Evolutionary conservation across 2,329 filamentous ascomycete genomes (phyloP), one percentile per base, ranked within the genome.

Genomic region (Pezicula carpinea): DNA sequence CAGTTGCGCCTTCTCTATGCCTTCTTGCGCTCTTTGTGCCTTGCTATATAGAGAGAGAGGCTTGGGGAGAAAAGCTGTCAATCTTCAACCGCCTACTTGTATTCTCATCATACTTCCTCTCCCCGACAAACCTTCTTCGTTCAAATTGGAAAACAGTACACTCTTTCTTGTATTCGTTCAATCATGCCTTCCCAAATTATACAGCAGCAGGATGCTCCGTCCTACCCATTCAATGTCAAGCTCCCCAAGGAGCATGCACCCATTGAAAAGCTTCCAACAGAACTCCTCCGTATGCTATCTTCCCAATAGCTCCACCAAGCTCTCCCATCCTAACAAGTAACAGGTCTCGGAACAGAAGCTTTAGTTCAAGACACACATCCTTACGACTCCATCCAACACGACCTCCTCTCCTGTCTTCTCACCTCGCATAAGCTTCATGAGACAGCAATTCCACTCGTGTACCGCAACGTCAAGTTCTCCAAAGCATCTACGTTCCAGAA

Each of bases 401-500:
- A 40, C 62, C 72, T 91, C 48, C 82, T 89, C 68, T 79, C 85
- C 11, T 77, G 87, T 57, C 73, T 90, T 36, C 67, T 88, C 54
- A 80, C 84, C 15, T 91, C 85, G 10, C 80, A 77, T 62, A 80
- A 80, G 26, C 69, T 90, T 49, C 83, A 90, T 60, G 76, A 76
- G 29, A 82, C 82, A 21, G 89, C 86, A 3, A 71, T 90, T 35
- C 78, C 79, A 55, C 84, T 86, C 13, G 76, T 91, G 45, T 90
- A 91, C 68, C 77, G 81, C 54, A 82, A 87, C 64, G 85, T 90
- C 63, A 89, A 85, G 39, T 85, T 90, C 55, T 86, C 87, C 8
- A 86, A 90, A 71, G 89, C 87, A 19, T 74, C 81, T 51, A 88
- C 89, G 62, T 91, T 89, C 69, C 82, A 82, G 62, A 90, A 90